A percentile compares a stretch with the other conserved stretches of the same genome.
Conservation (phyloP, 2,329 filamentous ascomycete genomes). For the Arthrobotrys pseudoclavata region DNA sequence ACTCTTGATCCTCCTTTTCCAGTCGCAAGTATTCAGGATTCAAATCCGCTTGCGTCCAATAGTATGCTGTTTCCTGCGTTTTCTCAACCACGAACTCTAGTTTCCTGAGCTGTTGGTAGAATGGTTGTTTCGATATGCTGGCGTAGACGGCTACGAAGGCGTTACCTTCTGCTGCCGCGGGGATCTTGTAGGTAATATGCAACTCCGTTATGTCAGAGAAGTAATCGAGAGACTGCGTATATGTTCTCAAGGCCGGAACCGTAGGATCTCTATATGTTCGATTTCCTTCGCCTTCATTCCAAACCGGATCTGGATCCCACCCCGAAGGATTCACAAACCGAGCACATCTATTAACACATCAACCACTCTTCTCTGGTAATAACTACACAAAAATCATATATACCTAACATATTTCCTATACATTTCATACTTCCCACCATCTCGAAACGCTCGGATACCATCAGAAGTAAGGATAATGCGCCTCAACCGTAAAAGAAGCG, state of each 20-base stretch:
- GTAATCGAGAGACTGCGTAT: neutral
- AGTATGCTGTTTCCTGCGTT: neutral
- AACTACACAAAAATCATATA: neutral
- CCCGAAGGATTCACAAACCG: neutral
- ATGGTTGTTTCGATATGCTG: constrained; percentile 3
- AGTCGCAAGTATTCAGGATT: neutral
- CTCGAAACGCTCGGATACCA: neutral
- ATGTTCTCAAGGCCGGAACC: neutral
- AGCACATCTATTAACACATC: neutral
- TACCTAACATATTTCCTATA: neutral
- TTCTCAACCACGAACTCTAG: neutral
- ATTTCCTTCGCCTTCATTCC: neutral
- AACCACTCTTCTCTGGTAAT: neutral
- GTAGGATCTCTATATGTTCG: neutral
- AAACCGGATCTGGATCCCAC: neutral
- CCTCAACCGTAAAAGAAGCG: neutral
- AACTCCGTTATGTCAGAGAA: neutral
- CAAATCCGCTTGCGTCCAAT: neutral
- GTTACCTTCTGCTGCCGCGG: neutral
- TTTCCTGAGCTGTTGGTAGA: neutral
- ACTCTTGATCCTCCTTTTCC: neutral
- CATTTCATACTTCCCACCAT: neutral
- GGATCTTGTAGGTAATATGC: neutral
- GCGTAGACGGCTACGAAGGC: neutral
- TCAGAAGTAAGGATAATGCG: neutral